Evolutionary conservation across 2,329 filamentous ascomycete genomes (phyloP).

Genomic region (Aspergillus sp.): DNA sequence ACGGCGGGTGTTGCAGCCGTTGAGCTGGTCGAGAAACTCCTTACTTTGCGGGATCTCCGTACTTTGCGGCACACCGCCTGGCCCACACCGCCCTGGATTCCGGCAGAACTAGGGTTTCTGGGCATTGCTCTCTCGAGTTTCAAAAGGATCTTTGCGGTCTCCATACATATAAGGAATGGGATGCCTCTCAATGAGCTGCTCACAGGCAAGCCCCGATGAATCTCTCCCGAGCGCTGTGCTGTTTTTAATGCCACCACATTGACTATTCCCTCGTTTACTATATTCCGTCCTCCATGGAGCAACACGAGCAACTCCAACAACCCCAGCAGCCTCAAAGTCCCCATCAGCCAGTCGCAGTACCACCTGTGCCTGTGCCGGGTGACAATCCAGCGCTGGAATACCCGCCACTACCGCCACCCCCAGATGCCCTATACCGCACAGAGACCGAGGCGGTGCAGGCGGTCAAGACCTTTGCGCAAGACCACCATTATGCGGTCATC

Average conservation of each 20-base stretch:
- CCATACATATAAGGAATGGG: neutral
- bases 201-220: neutral
- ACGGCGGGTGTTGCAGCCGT: neutral
- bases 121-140: neutral
- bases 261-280: neutral
- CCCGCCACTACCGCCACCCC: conserved; percentile 6
- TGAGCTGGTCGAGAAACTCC: neutral
- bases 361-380: neutral
- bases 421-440: conserved; percentile 6
- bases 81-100: neutral
- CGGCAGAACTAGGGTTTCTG: neutral
- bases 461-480: conserved; percentile 8
- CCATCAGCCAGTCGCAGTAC: neutral
- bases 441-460: conserved; percentile 10
- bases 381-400: neutral
- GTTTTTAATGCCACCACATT: neutral
- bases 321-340: neutral
- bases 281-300: neutral
- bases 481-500: conserved; percentile 10
- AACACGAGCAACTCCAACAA: neutral
- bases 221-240: neutral
- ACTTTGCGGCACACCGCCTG: neutral
- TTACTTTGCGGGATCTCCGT: neutral
- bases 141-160: neutral
- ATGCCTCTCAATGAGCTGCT: neutral